phyloP scores from a whole-genome alignment of 1,284 basidiomycete genomes.

The Exsudoporus floridanus region DNA sequence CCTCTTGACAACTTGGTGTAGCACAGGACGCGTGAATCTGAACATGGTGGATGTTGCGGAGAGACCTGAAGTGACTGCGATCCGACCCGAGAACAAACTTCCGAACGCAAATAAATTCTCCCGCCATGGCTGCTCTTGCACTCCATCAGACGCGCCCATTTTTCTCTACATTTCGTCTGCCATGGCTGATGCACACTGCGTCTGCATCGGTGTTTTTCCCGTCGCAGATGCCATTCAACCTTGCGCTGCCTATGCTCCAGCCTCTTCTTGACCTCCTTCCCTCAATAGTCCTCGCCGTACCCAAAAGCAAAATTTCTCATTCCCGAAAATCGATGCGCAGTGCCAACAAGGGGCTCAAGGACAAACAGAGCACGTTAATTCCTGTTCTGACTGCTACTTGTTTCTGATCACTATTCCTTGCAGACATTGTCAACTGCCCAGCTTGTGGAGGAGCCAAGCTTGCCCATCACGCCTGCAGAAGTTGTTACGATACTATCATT shows the following conservation, averaged over 20 bases:
- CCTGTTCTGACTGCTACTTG: background rate
- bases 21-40: constrained; percentile 71
- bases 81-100: background rate
- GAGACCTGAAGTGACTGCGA: constrained; percentile 10
- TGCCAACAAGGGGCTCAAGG: constrained; percentile 93
- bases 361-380: constrained; percentile 77
- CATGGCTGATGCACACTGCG: constrained; percentile 34
- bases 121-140: constrained; percentile 43
- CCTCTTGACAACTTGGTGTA: constrained; percentile 63
- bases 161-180: constrained; percentile 40
- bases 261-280: constrained; percentile 83
- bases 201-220: constrained; percentile 33
- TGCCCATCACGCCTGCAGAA: constrained; percentile 85
- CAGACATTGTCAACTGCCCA: constrained; percentile 91
- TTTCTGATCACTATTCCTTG: constrained; percentile 13
- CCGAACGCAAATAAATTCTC: background rate
- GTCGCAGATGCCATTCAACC: constrained; percentile 37
- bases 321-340: constrained; percentile 93
- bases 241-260: constrained; percentile 53
- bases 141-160: constrained; percentile 37
- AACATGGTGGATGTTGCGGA: constrained; percentile 56
- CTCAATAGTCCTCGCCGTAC: constrained; percentile 87
- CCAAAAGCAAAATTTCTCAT: constrained; percentile 93
- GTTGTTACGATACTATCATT: constrained; percentile 80
- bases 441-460: constrained; percentile 89